These are phyloP conservation scores for Lyophyllum semitale DNA, from an alignment of 768 basidiomycete genomes.

Conservation along the genomic window DNA sequence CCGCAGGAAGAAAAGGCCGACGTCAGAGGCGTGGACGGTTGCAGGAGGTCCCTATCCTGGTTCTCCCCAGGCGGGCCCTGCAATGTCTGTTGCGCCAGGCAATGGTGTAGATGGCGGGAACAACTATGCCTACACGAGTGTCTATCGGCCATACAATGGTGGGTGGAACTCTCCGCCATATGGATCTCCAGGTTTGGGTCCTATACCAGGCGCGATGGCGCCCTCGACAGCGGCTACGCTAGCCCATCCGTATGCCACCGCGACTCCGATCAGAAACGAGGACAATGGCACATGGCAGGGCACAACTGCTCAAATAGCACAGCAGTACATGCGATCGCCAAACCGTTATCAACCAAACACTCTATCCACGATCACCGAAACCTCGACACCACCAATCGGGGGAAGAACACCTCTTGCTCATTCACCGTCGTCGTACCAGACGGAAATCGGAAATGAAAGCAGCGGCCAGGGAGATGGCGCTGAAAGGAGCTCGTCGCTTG, in stretches of 20 bases:
- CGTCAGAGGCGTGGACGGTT: slow-evolving; percentile 37
- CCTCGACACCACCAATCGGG: slow-evolving; percentile 13
- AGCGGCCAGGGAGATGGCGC: background rate
- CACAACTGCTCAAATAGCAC: slow-evolving; percentile 16
- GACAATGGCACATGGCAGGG: slow-evolving; percentile 13
- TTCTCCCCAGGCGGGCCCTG: slow-evolving; percentile 6
- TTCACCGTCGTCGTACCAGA: slow-evolving; percentile 11
- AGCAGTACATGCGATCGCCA: slow-evolving; percentile 12
- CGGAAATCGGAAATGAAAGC: slow-evolving; percentile 6
- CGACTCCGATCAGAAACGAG: background rate
- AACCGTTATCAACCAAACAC: slow-evolving; percentile 19
- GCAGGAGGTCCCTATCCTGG: slow-evolving; percentile 20
- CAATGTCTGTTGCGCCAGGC: slow-evolving; percentile 2
- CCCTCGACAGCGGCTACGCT: slow-evolving; percentile 7
- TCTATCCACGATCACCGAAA: slow-evolving; percentile 22
- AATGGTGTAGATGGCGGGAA: background rate
- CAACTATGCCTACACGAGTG: slow-evolving; percentile 5
- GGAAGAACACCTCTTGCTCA: slow-evolving; percentile 13
- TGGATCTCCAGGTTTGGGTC: background rate
- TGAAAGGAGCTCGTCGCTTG: background rate
- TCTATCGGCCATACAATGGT: background rate
- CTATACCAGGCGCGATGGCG: slow-evolving; percentile 11
- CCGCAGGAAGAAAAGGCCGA: slow-evolving; percentile 26
- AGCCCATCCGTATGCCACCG: slow-evolving; percentile 7
- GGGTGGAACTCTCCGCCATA: background rate